These are phyloP conservation scores for Cercospora zeina DNA, from an alignment of 2,329 filamentous ascomycete genomes.

Conservation along the genomic window DNA sequence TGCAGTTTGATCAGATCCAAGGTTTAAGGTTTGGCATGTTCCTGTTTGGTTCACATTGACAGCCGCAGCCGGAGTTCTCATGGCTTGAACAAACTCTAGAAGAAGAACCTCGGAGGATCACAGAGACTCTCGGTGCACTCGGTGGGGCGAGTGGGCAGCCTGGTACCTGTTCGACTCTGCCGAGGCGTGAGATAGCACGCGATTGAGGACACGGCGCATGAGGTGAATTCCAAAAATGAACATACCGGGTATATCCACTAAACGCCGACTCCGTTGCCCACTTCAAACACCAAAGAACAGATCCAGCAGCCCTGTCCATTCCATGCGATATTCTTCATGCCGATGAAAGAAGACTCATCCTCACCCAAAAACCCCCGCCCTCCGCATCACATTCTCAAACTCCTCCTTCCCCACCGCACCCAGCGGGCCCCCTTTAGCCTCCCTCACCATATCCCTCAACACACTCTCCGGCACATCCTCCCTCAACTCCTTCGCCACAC, in stretches of 20 bases:
- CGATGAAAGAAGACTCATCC: background rate
- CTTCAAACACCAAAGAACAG: background rate
- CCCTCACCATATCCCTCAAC: conserved; percentile 88
- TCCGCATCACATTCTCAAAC: conserved; percentile 81
- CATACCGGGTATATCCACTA: conserved; percentile 16
- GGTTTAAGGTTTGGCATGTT: background rate
- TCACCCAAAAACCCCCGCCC: conserved; percentile 80
- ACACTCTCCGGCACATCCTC: conserved; percentile 82
- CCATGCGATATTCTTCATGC: background rate
- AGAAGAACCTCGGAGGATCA: no score
- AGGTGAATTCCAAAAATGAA: background rate
- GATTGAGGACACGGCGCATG: background rate
- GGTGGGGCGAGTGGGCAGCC: no score
- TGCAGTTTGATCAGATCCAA: background rate
- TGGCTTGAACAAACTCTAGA: no score
- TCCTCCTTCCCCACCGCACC: conserved; percentile 74
- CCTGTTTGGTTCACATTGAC: background rate
- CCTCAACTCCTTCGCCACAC: conserved; percentile 77
- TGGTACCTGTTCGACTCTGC: background rate
- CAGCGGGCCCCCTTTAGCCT: conserved; percentile 81
- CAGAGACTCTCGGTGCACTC: no score
- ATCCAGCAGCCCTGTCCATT: background rate
- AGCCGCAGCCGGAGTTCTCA: background rate
- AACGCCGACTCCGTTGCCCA: conserved; percentile 1
- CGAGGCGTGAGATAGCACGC: background rate